Conservation (phyloP, 106 monocot genomes). For the Ottelia alismoides region DNA sequence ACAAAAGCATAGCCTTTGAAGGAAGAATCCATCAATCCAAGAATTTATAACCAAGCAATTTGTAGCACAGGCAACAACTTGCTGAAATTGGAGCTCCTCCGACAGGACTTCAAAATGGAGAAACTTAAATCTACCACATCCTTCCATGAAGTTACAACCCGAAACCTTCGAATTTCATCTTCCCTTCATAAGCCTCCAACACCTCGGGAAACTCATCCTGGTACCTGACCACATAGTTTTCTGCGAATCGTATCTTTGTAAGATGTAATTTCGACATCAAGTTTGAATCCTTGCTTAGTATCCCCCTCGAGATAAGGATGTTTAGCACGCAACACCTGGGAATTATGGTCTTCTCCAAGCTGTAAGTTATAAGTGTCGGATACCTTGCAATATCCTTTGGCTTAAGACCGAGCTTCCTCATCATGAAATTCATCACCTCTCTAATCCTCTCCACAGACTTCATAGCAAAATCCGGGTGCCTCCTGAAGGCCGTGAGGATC, state of each 20-base stretch:
- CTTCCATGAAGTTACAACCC: too few species aligned
- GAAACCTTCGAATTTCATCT: slow-evolving; percentile 1
- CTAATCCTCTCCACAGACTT: slow-evolving; percentile 22
- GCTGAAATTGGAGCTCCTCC: too few species aligned
- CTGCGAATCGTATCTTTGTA: slow-evolving; percentile 8
- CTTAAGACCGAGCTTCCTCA: slow-evolving; percentile 12
- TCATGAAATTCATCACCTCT: slow-evolving; percentile 13
- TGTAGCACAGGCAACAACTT: too few species aligned
- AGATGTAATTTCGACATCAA: background rate
- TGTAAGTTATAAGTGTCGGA: slow-evolving; percentile 17
- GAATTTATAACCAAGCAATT: too few species aligned
- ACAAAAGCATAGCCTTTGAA: too few species aligned
- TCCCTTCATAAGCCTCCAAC: slow-evolving; percentile 16
- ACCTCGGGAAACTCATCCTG: slow-evolving; percentile 18
- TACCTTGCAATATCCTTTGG: background rate
- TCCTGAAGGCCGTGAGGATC: slow-evolving; percentile 18
- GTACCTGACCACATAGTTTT: slow-evolving; percentile 22
- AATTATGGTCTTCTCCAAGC: slow-evolving; percentile 36
- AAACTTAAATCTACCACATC: too few species aligned
- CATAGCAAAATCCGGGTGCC: slow-evolving; percentile 19
- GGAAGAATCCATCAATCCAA: too few species aligned
- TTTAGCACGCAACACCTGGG: slow-evolving; percentile 31
- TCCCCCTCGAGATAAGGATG: slow-evolving; percentile 12
- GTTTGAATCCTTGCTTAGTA: background rate
- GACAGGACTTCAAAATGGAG: too few species aligned